Evolutionary conservation across 805 yeast species (phyloP).

Genomic region (Myxozyma udenii): DNA sequence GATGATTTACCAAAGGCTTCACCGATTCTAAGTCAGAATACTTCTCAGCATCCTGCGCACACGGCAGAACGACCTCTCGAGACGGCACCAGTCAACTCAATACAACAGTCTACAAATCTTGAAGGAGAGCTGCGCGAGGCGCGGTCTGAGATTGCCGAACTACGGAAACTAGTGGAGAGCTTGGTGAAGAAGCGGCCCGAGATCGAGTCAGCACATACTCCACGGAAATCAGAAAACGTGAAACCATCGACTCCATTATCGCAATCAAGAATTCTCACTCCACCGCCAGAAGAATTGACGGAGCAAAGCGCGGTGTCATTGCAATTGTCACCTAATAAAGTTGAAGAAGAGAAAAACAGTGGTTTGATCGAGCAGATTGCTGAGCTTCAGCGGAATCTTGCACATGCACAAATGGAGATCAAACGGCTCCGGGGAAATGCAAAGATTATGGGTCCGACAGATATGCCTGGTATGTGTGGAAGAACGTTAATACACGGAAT

Average conservation of each 20-base stretch:
- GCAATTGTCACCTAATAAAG: neutral
- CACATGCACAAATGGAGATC: constrained; percentile 12
- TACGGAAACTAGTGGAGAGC: constrained; percentile 3
- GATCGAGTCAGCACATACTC: neutral
- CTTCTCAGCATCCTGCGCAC: too few relatives aligned
- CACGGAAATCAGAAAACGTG: neutral
- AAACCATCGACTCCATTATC: neutral
- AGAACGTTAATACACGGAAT: too few relatives aligned
- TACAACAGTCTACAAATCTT: constrained; percentile 12
- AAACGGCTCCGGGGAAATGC: constrained; percentile 14
- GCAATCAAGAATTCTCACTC: neutral
- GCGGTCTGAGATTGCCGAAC: constrained; percentile 14
- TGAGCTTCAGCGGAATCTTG: constrained; percentile 16
- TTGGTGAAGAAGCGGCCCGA: neutral
- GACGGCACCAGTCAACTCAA: constrained; percentile 6
- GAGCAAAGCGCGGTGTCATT: neutral
- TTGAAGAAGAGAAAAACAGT: neutral
- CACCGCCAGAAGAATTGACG: neutral
- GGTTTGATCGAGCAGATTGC: constrained; percentile 4
- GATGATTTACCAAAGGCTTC: too few relatives aligned
- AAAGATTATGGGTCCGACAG: constrained; percentile 16
- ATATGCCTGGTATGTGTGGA: constrained; percentile 27
- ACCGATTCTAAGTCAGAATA: too few relatives aligned
- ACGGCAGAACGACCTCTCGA: neutral
- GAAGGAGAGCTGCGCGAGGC: constrained; percentile 21